Percentiles rank a stretch among this genome's conserved stretches.
phyloP scores from a whole-genome alignment of 352 stramenopile species.

The Peronospora belbahrii region DNA sequence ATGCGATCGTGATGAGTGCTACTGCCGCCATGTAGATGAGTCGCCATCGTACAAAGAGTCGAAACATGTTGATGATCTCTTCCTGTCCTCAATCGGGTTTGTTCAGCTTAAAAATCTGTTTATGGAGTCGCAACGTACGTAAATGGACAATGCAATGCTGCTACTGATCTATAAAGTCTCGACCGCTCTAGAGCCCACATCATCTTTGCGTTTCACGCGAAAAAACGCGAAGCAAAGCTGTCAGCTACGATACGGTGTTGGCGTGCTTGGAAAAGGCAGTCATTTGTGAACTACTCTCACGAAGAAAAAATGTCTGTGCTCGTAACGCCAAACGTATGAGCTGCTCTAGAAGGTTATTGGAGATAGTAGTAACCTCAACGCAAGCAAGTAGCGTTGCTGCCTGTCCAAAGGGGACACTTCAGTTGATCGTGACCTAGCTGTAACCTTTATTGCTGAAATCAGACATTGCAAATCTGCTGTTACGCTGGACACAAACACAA shows the following conservation, averaged over 20 bases:
- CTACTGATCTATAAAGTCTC: not conserved
- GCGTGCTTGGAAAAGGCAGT: slow-evolving; percentile 21
- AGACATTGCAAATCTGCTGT: slow-evolving; percentile 2
- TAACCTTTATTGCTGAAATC: slow-evolving; percentile 3
- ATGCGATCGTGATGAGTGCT: slow-evolving; percentile 7
- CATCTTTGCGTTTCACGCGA: slow-evolving; percentile 1
- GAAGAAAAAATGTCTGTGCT: slow-evolving; percentile 8
- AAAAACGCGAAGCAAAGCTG: slow-evolving; percentile 10
- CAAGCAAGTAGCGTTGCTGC: slow-evolving; percentile 17
- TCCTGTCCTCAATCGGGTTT: not conserved
- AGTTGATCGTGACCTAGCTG: slow-evolving; percentile 11
- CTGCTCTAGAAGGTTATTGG: not conserved
- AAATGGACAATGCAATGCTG: slow-evolving; percentile 13
- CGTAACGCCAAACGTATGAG: slow-evolving; percentile 27
- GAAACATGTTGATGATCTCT: slow-evolving; percentile 12
- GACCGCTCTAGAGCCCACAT: not conserved
- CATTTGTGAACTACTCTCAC: slow-evolving; percentile 15
- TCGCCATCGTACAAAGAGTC: slow-evolving; percentile 6
- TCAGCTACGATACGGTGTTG: slow-evolving; percentile 1
- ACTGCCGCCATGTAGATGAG: slow-evolving; percentile 6
- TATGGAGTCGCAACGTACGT: not conserved
- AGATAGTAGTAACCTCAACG: slow-evolving; percentile 17
- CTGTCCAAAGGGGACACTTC: not conserved
- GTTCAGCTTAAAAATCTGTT: not conserved
- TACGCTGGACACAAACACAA: too few relatives aligned